Evolutionary conservation across 164 flowering plant species (phyloP).

Genomic region (Nymphaea thermarum): DNA sequence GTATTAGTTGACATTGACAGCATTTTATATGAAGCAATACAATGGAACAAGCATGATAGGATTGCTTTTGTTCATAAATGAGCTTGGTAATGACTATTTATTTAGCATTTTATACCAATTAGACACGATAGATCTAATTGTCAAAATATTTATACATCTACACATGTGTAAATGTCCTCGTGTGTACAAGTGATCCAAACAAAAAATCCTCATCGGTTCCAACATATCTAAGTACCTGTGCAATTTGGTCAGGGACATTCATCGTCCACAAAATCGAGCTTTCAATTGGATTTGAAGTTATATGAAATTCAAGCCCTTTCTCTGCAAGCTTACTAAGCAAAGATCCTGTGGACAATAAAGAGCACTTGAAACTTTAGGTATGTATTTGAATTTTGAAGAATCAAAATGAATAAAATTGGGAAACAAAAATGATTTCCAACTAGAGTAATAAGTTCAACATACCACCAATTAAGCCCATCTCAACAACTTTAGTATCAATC

Average conservation of each 20-base stretch:
- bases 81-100: not conserved
- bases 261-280: constrained; percentile 75
- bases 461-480: constrained; percentile 75
- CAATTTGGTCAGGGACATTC: constrained; percentile 58
- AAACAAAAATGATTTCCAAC: too few relatives aligned
- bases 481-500: constrained; percentile 71
- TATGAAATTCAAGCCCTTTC: constrained; percentile 51
- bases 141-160: too few relatives aligned
- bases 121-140: too few relatives aligned
- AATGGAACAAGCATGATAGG: not conserved
- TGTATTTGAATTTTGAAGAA: too few relatives aligned
- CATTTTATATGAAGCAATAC: too few relatives aligned
- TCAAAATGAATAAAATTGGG: not conserved
- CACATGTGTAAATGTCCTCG: too few relatives aligned
- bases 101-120: too few relatives aligned
- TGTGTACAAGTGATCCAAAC: not conserved
- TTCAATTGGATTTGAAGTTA: constrained; percentile 72
- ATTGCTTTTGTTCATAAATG: not conserved
- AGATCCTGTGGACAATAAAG: constrained; percentile 29
- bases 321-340: constrained; percentile 74
- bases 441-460: not conserved
- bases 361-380: too few relatives aligned
- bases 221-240: constrained; percentile 32
- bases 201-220: not conserved
- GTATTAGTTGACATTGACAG: too few relatives aligned